Conservation (phyloP, 1,284 basidiomycete genomes). For the Sporisorium reilianum region DNA sequence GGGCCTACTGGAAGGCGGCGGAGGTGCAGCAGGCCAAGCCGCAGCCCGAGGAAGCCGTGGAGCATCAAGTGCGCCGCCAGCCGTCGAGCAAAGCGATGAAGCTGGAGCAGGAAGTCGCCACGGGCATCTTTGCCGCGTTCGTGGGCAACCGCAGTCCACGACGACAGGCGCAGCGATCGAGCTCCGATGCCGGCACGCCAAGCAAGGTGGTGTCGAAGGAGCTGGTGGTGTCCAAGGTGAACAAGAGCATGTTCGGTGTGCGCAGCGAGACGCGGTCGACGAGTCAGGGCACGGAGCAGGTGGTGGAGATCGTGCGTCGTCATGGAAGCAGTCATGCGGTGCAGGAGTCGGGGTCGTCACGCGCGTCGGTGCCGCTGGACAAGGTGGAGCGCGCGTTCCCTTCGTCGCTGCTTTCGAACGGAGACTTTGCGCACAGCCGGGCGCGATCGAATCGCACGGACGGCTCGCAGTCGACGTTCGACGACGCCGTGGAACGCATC, state of each 20-base stretch:
- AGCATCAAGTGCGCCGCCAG: conserved; percentile 23
- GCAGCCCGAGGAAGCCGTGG: not conserved
- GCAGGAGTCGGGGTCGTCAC: conserved; percentile 12
- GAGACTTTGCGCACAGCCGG: conserved; percentile 15
- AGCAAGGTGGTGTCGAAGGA: conserved; percentile 14
- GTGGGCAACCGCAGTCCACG: conserved; percentile 47
- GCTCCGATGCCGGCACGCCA: conserved; percentile 20
- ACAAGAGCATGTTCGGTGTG: conserved; percentile 25
- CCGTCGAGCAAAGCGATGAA: conserved; percentile 37
- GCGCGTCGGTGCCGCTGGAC: conserved; percentile 8
- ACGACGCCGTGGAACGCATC: conserved; percentile 15
- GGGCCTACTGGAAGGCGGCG: conserved; percentile 43
- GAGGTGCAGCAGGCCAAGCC: conserved; percentile 19
- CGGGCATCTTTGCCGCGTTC: conserved; percentile 44
- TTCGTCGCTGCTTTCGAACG: conserved; percentile 27
- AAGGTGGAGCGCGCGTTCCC: conserved; percentile 41
- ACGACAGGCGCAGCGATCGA: conserved; percentile 25
- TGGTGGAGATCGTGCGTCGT: conserved; percentile 32
- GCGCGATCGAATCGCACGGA: conserved; percentile 16
- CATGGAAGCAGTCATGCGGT: not conserved
- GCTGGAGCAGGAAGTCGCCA: conserved; percentile 39
- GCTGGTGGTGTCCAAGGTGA: conserved; percentile 37
- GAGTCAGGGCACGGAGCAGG: conserved; percentile 14
- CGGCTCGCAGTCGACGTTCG: conserved; percentile 14
- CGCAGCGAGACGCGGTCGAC: conserved; percentile 13